A percentile compares a stretch with the other conserved stretches of the same genome.
These are phyloP conservation scores for Papilionanthe hybrid DNA, from an alignment of 116 monocot genomes.

Conservation along the genomic window DNA sequence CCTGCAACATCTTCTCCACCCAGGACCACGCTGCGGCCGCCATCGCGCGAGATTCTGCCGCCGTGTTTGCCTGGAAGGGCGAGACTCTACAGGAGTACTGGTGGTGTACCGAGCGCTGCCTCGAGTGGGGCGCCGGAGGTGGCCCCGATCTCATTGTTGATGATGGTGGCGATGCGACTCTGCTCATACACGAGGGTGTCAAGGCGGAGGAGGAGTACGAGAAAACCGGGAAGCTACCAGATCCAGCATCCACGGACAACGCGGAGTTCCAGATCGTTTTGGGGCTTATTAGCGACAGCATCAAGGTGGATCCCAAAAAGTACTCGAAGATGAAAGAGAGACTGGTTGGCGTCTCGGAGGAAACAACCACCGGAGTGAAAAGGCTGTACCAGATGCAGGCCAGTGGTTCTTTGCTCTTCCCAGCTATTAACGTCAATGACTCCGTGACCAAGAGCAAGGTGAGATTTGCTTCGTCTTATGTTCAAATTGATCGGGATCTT, in stretches of 20 bases:
- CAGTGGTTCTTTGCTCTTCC: slow-evolving; percentile 66
- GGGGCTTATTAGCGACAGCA: slow-evolving; percentile 60
- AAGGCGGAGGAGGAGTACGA: slow-evolving; percentile 84
- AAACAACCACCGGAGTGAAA: slow-evolving; percentile 95
- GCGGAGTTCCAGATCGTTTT: slow-evolving; percentile 88
- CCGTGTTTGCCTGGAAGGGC: slow-evolving; percentile 91
- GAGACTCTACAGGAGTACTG: slow-evolving; percentile 89
- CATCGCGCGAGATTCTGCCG: slow-evolving; percentile 78
- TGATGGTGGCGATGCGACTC: slow-evolving; percentile 89
- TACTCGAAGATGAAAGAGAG: slow-evolving; percentile 77
- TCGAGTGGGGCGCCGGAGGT: slow-evolving; percentile 75
- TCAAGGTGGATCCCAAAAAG: slow-evolving; percentile 59
- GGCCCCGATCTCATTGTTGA: slow-evolving; percentile 89
- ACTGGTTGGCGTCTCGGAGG: slow-evolving; percentile 85
- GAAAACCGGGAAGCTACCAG: slow-evolving; percentile 66
- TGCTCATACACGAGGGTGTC: slow-evolving; percentile 87
- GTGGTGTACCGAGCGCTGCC: slow-evolving; percentile 87
- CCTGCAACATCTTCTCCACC: slow-evolving; percentile 91
- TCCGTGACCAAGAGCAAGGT: slow-evolving; percentile 99
- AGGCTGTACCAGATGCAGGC: slow-evolving; percentile 92
- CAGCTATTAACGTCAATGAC: slow-evolving; percentile 90
- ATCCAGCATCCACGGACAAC: slow-evolving; percentile 76
- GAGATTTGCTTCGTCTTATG: not conserved
- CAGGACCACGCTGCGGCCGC: slow-evolving; percentile 88
- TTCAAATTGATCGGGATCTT: not conserved